Conservation (phyloP, 2,329 filamentous ascomycete species). For the Hypoxylon rubiginosum region DNA sequence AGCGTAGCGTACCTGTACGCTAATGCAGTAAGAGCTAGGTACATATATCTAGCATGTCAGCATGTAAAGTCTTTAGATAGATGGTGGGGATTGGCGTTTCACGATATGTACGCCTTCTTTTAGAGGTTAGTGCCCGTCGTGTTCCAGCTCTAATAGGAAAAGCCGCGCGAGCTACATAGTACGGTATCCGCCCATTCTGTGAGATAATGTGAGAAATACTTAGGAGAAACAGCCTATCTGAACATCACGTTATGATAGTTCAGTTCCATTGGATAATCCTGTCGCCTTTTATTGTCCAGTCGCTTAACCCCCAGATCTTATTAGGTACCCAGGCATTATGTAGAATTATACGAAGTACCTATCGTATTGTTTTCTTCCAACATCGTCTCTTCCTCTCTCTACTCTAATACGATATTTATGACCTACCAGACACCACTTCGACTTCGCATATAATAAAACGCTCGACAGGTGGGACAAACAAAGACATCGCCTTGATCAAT, state of each 20-base stretch:
- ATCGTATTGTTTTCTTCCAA: neutral
- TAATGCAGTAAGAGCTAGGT: constrained; percentile 25
- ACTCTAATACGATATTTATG: neutral
- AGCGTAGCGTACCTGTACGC: neutral
- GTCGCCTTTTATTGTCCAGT: constrained; percentile 24
- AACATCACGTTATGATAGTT: constrained; percentile 21
- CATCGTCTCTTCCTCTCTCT: no score
- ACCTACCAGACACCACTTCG: neutral
- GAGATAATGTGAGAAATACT: neutral
- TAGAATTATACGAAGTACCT: no score
- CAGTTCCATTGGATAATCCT: constrained; percentile 40
- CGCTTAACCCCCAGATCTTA: constrained; percentile 11
- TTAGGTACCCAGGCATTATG: neutral
- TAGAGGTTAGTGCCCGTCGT: constrained; percentile 38
- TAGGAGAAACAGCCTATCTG: constrained; percentile 23
- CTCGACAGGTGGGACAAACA: neutral
- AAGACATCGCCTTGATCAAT: neutral
- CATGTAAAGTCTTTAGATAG: constrained; percentile 1
- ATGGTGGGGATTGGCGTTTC: constrained; percentile 35
- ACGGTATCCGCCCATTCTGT: constrained; percentile 8
- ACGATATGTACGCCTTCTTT: constrained; percentile 37
- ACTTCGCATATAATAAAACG: neutral
- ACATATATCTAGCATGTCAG: neutral
- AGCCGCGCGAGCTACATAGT: neutral
- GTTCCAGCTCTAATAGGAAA: constrained; percentile 27